Percentiles rank a stretch among this genome's conserved stretches.
Conservation (phyloP, 2,329 filamentous ascomycete species). For the Ophiostoma triangulosporum region DNA sequence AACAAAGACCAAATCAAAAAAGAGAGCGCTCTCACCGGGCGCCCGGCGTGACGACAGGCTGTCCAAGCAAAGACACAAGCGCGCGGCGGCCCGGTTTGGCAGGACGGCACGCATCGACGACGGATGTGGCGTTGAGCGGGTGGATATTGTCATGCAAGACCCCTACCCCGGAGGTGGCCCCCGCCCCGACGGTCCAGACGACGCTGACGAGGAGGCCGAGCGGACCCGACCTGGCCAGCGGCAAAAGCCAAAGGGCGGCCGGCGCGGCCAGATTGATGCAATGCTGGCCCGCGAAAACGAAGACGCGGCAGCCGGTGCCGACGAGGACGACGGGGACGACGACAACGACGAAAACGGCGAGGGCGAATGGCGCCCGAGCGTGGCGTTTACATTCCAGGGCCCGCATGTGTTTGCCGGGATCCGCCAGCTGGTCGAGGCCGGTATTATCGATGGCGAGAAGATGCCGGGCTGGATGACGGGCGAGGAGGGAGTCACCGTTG, state of each 20-base stretch:
- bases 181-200: background rate
- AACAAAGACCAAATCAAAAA: constrained; percentile 2
- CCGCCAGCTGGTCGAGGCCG: constrained; percentile 61
- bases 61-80: constrained; percentile 43
- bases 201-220: constrained; percentile 3
- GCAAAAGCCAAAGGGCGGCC: constrained; percentile 6
- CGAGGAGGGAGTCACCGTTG: constrained; percentile 66
- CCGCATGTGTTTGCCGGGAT: constrained; percentile 71
- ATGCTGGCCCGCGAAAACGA: constrained; percentile 21
- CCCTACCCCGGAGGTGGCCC: constrained; percentile 28
- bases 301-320: constrained; percentile 16
- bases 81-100: constrained; percentile 60
- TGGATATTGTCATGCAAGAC: constrained; percentile 48
- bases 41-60: constrained; percentile 22
- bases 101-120: constrained; percentile 40
- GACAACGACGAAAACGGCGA: constrained; percentile 15
- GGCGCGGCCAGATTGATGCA: constrained; percentile 25
- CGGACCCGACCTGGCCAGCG: background rate
- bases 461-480: constrained; percentile 91
- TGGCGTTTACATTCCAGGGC: constrained; percentile 59
- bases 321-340: constrained; percentile 5
- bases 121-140: constrained; percentile 45
- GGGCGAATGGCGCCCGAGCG: constrained; percentile 38
- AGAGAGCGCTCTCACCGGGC: constrained; percentile 18
- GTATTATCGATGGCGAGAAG: constrained; percentile 57